A percentile compares a stretch with the other conserved stretches of the same genome.
These are phyloP conservation scores for Priceomyces carsonii DNA, from an alignment of 805 yeast genomes.

Conservation along the genomic window DNA sequence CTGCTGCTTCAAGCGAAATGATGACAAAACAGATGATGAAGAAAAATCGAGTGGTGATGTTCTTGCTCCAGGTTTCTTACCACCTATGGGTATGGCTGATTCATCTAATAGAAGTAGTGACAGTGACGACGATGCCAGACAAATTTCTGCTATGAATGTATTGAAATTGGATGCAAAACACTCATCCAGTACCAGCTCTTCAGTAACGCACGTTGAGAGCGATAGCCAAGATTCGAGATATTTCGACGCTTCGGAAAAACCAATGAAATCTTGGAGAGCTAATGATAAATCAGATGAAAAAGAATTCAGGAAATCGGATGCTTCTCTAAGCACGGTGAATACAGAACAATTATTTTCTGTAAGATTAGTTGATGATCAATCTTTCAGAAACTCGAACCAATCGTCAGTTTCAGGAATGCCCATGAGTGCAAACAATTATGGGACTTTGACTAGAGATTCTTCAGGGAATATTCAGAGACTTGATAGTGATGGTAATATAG, in stretches of 20 bases:
- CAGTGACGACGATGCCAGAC: conserved; percentile 29
- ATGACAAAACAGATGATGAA: conserved; percentile 12
- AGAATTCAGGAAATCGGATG: conserved; percentile 64
- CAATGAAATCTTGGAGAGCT: conserved; percentile 46
- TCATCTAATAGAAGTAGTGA: conserved; percentile 22
- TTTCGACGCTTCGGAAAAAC: conserved; percentile 38
- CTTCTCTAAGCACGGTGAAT: conserved; percentile 79
- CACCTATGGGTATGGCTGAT: conserved; percentile 30
- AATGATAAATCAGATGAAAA: conserved; percentile 32
- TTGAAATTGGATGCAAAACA: conserved; percentile 46
- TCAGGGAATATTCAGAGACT: conserved; percentile 43
- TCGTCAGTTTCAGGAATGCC: conserved; percentile 23
- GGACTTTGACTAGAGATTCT: conserved; percentile 23
- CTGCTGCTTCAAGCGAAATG: conserved; percentile 47
- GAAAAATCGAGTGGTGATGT: conserved; percentile 8
- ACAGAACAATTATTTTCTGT: conserved; percentile 83
- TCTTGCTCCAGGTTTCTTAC: conserved; percentile 31
- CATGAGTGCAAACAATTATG: conserved; percentile 26
- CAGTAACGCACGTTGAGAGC: conserved; percentile 55
- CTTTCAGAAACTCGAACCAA: conserved; percentile 30
- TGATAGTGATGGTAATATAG: conserved; percentile 47
- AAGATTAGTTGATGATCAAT: conserved; percentile 63
- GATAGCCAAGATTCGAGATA: conserved; percentile 24
- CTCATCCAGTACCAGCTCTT: conserved; percentile 36
- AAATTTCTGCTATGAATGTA: conserved; percentile 52